Evolutionary conservation across 176 grass and related monocot species (phyloP), one percentile per base, ranked within the genome.

Genomic region (Miscanthus lutarioriparius): DNA sequence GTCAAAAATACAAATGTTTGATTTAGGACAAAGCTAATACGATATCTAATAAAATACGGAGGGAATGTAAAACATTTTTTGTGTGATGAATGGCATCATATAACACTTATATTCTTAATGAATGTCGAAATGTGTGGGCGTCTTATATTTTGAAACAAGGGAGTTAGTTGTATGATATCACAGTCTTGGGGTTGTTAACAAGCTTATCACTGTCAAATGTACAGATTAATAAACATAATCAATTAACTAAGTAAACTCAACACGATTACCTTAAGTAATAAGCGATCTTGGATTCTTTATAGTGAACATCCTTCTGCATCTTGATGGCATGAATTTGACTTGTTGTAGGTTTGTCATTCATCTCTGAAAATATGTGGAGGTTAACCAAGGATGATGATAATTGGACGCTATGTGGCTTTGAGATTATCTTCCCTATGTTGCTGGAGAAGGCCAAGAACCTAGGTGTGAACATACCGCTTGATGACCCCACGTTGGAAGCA

Each of bases 291-390:
- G 20, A 56, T 56, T 56, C 19, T n/a, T 58, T 58, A n/a, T 58
- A 58, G 6, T 8, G 49, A n/a, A 3, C 53, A 56, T 56, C 53
- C 7, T 56, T 56, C 2, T 56, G 7, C 2, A n/a, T 22, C 53
- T 56, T 9, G 19, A 58, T 9, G 19, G 0, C 20, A 58, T n/a
- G 53, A 0, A 22, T 56, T 56, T n/a, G 53, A 58, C 20, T 3
- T n/a, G 2, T 58, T 53, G 78, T 26, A 63, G n/a, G 70, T 16
- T 12, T 83, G 15, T 35, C 56, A 45, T 83, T 74, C 63, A 4
- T 83, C 33, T 27, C 14, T n/a, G 70, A 83, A 35, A 83, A 83
- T 37, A 7, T 83, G 2, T 35, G 70, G 81, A 74, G 27, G 54
- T 10, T 83, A 17, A 22, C 40, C 4, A 22, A 65, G 4, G 27